Evolutionary conservation across 2,329 filamentous ascomycete genomes (phyloP), one percentile per base, ranked within the genome.

Genomic region (Hypomyces rosellus): DNA sequence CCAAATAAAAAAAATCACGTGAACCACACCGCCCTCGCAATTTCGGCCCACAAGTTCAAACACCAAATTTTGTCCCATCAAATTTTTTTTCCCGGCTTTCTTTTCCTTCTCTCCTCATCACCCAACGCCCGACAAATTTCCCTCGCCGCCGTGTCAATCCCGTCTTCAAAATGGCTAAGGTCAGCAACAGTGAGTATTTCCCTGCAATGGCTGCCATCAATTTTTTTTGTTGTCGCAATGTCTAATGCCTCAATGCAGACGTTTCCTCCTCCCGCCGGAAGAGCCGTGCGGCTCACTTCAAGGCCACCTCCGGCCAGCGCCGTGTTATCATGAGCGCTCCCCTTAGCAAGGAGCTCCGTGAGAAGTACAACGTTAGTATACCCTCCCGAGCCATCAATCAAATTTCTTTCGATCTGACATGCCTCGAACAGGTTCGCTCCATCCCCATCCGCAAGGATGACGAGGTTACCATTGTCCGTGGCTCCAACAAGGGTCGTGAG

Each of bases 271-370:
- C 90, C 71, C 85, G 92, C 78, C 87, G 92, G 80, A 99, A 99
- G 89, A 93, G 89, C 78, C 89, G 93, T 77, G 96, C 96, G 83
- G 88, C 89, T 73, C 92, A 99, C 84, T 99, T 95, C 85, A 80
- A 82, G 73, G 93, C 93, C 63, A 90, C 91, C 65, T 96, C 91
- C 74, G 90, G 87, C 80, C 82, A 89, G 72, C 91, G 93, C 76
- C 89, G 93, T 73, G 82, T 86, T 67, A 96, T 96, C 80, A 96
- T 99, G 91, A 92, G 87, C 80, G 91, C 93, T 64, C 88, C 89
- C 67, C 83, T 96, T 64, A 88, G 82, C 81, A 95, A 96, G 83
- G 93, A 99, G 81, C 85, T 99, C 72, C 86, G 90, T 72, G 91
- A 96, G 78, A 93, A 99, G 85, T 88, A 99, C 88, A 95, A 95